Conservation (phyloP, 2,329 filamentous ascomycete genomes). For the Phialemoniopsis sp. region DNA sequence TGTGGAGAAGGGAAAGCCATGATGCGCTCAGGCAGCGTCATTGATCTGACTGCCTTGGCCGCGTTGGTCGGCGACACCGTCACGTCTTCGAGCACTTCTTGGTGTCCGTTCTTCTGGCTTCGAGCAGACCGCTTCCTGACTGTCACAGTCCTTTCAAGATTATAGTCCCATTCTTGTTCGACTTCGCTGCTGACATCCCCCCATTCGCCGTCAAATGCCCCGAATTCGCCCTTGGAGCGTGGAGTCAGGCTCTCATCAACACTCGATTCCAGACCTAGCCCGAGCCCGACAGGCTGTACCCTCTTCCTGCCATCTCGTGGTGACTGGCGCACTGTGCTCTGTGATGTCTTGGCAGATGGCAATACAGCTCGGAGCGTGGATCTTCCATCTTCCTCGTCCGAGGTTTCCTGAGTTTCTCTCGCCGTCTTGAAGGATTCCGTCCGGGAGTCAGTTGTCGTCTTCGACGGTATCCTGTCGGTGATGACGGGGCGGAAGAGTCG, state of each 20-base stretch:
- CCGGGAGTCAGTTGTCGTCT: constrained; percentile 54
- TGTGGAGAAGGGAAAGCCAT: constrained; percentile 30
- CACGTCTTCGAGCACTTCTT: constrained; percentile 41
- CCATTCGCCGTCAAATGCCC: constrained; percentile 58
- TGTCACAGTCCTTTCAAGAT: constrained; percentile 48
- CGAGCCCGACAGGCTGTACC: constrained; percentile 33
- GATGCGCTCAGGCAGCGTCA: constrained; percentile 39
- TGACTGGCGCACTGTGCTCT: constrained; percentile 33
- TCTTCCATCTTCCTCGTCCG: constrained; percentile 51
- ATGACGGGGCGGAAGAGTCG: constrained; percentile 40
- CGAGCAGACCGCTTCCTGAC: constrained; percentile 40
- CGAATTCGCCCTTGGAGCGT: constrained; percentile 42
- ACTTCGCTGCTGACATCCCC: constrained; percentile 38
- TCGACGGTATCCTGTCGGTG: constrained; percentile 45
- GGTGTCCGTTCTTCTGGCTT: constrained; percentile 15
- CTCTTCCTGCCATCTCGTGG: constrained; percentile 17
- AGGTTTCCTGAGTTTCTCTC: constrained; percentile 58
- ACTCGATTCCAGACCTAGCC: constrained; percentile 37
- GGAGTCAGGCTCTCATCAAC: constrained; percentile 34
- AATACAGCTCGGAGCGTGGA: constrained; percentile 33
- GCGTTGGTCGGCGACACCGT: constrained; percentile 46
- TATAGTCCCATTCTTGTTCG: constrained; percentile 51
- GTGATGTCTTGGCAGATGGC: constrained; percentile 37
- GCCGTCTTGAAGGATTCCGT: constrained; percentile 72
- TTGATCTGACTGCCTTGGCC: constrained; percentile 41